Percentiles rank a stretch among this genome's conserved stretches.
phyloP scores from a whole-genome alignment of 1,284 basidiomycete genomes.

The Boletus albobrunnescens region DNA sequence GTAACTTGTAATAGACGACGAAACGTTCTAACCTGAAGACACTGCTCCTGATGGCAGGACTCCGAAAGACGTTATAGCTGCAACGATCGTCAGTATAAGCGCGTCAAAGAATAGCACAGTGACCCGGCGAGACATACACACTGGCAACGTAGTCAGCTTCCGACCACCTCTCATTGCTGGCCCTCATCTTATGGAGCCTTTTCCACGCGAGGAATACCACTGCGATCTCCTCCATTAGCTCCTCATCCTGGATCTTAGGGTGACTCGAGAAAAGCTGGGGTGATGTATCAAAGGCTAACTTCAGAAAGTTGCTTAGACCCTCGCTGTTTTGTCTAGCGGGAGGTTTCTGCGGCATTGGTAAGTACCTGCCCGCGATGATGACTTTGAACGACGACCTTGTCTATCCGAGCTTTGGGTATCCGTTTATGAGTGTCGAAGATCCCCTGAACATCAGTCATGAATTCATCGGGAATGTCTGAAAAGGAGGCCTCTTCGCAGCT shows the following conservation, averaged over 20 bases:
- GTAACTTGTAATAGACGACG: background rate
- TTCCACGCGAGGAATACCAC: slow-evolving; percentile 45
- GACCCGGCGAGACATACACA: slow-evolving; percentile 38
- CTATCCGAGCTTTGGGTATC: slow-evolving; percentile 35
- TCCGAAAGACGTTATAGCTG: slow-evolving; percentile 50
- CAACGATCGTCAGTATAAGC: background rate
- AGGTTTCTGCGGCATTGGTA: slow-evolving; percentile 9
- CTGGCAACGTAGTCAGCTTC: slow-evolving; percentile 55
- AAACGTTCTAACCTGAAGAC: slow-evolving; percentile 39
- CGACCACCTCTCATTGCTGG: slow-evolving; percentile 44
- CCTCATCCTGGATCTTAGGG: slow-evolving; percentile 19
- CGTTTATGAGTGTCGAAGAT: slow-evolving; percentile 33
- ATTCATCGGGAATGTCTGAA: slow-evolving; percentile 36
- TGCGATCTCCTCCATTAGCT: slow-evolving; percentile 38
- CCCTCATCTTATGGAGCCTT: slow-evolving; percentile 41
- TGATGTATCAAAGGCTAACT: slow-evolving; percentile 33
- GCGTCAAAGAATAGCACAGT: background rate
- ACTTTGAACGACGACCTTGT: slow-evolving; percentile 24
- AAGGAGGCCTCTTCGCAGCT: slow-evolving; percentile 38
- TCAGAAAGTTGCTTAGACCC: slow-evolving; percentile 40
- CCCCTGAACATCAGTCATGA: slow-evolving; percentile 30
- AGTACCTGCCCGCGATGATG: background rate
- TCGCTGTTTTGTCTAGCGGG: slow-evolving; percentile 20
- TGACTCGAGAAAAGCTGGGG: slow-evolving; percentile 42
- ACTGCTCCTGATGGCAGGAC: slow-evolving; percentile 40